Evolutionary conservation across 164 flowering plant species (phyloP).

Genomic region (Dillenia suffruticosa): DNA sequence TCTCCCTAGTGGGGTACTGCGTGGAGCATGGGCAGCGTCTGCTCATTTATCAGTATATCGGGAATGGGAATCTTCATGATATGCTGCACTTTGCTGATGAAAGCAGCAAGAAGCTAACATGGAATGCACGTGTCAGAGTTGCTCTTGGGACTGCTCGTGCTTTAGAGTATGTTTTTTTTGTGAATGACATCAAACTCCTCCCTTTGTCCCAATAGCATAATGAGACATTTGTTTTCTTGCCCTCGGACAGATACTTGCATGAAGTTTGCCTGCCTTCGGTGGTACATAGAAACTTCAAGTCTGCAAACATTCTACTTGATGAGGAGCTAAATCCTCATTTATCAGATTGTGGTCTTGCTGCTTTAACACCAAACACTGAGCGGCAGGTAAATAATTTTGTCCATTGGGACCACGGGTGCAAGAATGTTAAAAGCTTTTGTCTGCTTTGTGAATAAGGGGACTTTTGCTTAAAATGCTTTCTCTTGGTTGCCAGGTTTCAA

Average conservation of each 20-base stretch:
- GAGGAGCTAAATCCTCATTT: conserved; percentile 87
- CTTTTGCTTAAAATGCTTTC: not conserved
- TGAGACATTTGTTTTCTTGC: too few species aligned
- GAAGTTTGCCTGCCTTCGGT: conserved; percentile 95
- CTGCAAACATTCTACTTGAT: conserved; percentile 92
- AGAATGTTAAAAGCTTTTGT: too few species aligned
- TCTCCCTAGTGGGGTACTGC: conserved; percentile 70
- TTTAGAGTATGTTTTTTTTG: conserved; percentile 58
- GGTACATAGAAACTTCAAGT: conserved; percentile 96
- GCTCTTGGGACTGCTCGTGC: conserved; percentile 97
- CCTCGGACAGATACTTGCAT: conserved; percentile 77
- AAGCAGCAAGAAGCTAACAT: conserved; percentile 56
- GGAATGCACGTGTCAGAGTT: conserved; percentile 89
- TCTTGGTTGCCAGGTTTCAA: conserved; percentile 54
- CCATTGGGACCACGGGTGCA: not conserved
- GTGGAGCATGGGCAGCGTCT: conserved; percentile 93
- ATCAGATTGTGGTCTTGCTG: conserved; percentile 94
- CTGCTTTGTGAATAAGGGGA: not conserved
- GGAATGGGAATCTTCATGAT: conserved; percentile 81
- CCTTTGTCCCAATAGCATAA: not conserved
- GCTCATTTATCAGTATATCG: conserved; percentile 71
- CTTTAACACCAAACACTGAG: conserved; percentile 86
- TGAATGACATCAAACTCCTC: not conserved
- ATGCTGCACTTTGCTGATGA: conserved; percentile 83
- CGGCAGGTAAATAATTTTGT: conserved; percentile 55